phyloP scores from a whole-genome alignment of 805 yeast species.

The Pichia manshurica region DNA sequence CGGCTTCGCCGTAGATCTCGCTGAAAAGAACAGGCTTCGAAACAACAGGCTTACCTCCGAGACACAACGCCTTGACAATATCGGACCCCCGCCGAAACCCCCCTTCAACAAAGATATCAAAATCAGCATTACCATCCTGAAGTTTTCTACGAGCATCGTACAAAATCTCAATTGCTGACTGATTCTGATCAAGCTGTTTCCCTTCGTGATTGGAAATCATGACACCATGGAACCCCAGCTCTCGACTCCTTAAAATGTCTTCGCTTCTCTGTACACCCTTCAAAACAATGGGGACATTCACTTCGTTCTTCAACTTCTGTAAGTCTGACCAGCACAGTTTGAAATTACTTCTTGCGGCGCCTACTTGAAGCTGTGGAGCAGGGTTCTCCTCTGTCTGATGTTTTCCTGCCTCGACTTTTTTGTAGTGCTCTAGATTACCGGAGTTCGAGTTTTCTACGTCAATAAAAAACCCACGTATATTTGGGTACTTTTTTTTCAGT shows the following conservation, averaged over 20 bases:
- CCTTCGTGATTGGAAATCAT: conserved; percentile 74
- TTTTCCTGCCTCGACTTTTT: conserved; percentile 55
- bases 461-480: conserved; percentile 66
- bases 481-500: conserved; percentile 41
- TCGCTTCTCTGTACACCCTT: conserved; percentile 68
- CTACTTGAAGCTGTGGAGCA: conserved; percentile 9
- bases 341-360: conserved; percentile 5
- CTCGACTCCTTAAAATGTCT: conserved; percentile 55
- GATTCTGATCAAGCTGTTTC: conserved; percentile 57
- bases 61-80: conserved; percentile 37
- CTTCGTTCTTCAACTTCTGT: conserved; percentile 40
- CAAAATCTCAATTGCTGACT: conserved; percentile 57
- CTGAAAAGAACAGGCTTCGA: conserved; percentile 76
- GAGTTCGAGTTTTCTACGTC: conserved; percentile 81
- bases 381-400: conserved; percentile 31
- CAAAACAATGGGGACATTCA: conserved; percentile 42
- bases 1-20: conserved; percentile 71
- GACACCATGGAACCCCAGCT: conserved; percentile 56
- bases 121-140: conserved; percentile 43
- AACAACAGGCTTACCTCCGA: conserved; percentile 52
- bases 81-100: conserved; percentile 42
- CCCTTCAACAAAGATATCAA: conserved; percentile 47
- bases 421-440: conserved; percentile 84
- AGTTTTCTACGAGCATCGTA: conserved; percentile 45
- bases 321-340: conserved; percentile 56